Percentiles rank a stretch among this genome's conserved stretches.
Conservation (phyloP, 441 rosid species). For the Pelargonium australe region DNA sequence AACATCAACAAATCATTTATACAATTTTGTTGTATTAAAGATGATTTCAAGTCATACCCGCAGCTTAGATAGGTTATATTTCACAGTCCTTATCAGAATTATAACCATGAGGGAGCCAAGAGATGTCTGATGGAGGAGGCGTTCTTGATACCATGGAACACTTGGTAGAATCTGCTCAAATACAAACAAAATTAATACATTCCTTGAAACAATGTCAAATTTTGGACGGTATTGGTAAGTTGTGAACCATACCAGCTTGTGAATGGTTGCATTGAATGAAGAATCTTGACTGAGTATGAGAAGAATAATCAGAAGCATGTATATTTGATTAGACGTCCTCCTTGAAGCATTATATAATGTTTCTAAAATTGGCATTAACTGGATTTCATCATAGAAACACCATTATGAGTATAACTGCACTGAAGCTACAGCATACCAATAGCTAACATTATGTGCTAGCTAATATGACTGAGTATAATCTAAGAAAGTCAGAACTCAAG, state of each 20-base stretch:
- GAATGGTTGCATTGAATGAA: conserved; percentile 86
- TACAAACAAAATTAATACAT: conserved; percentile 17
- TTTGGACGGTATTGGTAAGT: conserved; percentile 7
- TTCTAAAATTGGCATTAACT: conserved; percentile 93
- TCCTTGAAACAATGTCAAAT: conserved; percentile 12
- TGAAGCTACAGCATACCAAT: conserved; percentile 8
- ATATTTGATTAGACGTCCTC: conserved; percentile 92
- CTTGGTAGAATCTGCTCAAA: conserved; percentile 63
- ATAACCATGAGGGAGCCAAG: conserved; percentile 95
- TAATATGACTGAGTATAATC: conserved; percentile 6
- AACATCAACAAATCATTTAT: too few relatives aligned
- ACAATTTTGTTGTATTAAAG: background rate
- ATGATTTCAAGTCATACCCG: conserved; percentile 58
- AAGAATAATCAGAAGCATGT: conserved; percentile 91
- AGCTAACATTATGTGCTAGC: conserved; percentile 15
- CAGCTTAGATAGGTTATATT: conserved; percentile 86
- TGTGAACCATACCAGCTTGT: conserved; percentile 62
- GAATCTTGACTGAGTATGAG: conserved; percentile 98
- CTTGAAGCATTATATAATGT: conserved; percentile 75
- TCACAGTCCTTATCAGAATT: conserved; percentile 80
- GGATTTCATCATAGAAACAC: conserved; percentile 30
- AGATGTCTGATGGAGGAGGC: conserved; percentile 88
- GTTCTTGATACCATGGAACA: conserved; percentile 96
- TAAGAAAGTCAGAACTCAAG: background rate
- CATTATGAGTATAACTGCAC: conserved; percentile 13